Base-by-base conservation (phyloP, 2,329 filamentous ascomycete species). In the Aspergillus sp. region DNA sequence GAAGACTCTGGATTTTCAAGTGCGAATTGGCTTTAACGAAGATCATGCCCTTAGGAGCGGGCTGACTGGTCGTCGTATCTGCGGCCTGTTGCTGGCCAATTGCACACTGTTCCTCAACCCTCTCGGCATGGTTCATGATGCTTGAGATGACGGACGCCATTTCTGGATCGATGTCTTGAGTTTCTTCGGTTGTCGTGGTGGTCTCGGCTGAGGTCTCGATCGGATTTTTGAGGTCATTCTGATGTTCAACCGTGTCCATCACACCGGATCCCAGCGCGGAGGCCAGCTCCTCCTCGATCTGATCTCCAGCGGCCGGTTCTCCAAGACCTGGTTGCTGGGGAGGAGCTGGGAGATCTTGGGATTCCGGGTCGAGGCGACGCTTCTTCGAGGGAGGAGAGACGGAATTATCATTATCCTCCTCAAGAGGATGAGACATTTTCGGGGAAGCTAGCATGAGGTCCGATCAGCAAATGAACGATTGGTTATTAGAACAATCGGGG, bases 1-100 rank as follows among this genome's bases (percentile, higher is more conserved):
- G 78, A 30, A 86, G 65, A 64, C 82, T 84, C 57, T 85, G 79
- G 17, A 83, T 77, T 61, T 82, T 81, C 56, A 84, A 63, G 40
- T 73, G 70, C 6, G 72, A 72, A 51, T 73, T 75, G 40, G 73
- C 71, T 53, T 75, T 75, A 24, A 74, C 62, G 53, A 72, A 73
- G 14, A 67, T 67, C 54, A 72, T 61, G 14, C 63, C 67, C 50
- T 68, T 68, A 10, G 66, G 61, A 20, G 67, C 63, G 1, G 62
- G 53, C 42, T 67, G 65, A 10, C 64, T 67, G 16, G 59, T 49
- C 10, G 16, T 22, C 40, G 58, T 59, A 5, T 67, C 62, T n/a
- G 58, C 57, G 36, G 65, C 36, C 42, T 69, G 66, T 56, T 72
- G 68, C 44, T 66, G 66, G 19, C 66, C 70, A 52, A 72, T 60